These are phyloP conservation scores for Myxozyma mucilagina DNA, from an alignment of 805 yeast genomes.

Conservation along the genomic window DNA sequence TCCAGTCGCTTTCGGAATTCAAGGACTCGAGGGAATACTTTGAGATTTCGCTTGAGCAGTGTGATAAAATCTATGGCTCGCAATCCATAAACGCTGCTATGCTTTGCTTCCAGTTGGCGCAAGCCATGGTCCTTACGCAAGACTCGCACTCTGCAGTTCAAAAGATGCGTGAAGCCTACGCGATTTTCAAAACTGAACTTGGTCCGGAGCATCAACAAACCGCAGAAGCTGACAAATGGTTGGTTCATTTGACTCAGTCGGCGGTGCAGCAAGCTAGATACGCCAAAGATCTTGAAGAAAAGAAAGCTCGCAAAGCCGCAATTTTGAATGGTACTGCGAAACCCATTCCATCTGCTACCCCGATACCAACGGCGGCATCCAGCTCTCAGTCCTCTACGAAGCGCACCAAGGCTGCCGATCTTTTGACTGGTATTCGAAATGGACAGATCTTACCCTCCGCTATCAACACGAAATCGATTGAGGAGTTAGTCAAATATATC, in stretches of 20 bases:
- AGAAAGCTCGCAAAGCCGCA: conserved; percentile 18
- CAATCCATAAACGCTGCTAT: conserved; percentile 63
- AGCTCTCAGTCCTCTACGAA: conserved; percentile 34
- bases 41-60: conserved; percentile 53
- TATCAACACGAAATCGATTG: conserved; percentile 53
- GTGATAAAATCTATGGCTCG: conserved; percentile 55
- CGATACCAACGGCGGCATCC: conserved; percentile 35
- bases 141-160: conserved; percentile 59
- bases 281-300: conserved; percentile 40
- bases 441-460: conserved; percentile 33
- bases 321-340: conserved; percentile 11
- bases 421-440: not conserved
- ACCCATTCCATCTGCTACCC: not conserved
- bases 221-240: conserved; percentile 66
- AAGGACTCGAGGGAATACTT: conserved; percentile 55
- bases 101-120: conserved; percentile 68
- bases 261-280: conserved; percentile 50
- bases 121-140: conserved; percentile 53
- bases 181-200: conserved; percentile 54
- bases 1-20: conserved; percentile 54
- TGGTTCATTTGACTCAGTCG: conserved; percentile 54
- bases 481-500: conserved; percentile 69
- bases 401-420: conserved; percentile 10
- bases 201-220: conserved; percentile 72
- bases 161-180: conserved; percentile 57